Evolutionary conservation across 345 rosid species (phyloP), one percentile per base, ranked within the genome.

Genomic region (Kandelia obovata): DNA sequence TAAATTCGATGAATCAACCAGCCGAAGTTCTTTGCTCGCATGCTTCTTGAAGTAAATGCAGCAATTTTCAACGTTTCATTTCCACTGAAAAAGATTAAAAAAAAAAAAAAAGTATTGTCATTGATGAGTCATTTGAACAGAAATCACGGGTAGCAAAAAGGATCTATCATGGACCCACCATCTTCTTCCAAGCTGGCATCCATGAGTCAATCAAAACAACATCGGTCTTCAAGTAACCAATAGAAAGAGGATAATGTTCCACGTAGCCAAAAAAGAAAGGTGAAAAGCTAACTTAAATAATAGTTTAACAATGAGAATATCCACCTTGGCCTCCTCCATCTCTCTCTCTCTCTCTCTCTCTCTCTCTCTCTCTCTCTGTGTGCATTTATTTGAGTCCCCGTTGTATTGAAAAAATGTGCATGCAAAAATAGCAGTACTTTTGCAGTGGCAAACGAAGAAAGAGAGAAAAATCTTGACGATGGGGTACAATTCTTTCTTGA

Each of bases 211-310:
- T 75, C 67, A 67, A 15, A 46, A 2, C 27, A 64, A 47, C 49
- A 52, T 25, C 31, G 39, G 15, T 5, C 16, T 25, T 21, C 1
- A 37, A 66, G 19, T 52, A 30, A 69, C 83, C 81, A 78, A 80
- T 78, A 52, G 71, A 23, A 17, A 53, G 37, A 64, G 69, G 83
- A 80, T 78, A 78, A 78, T 82, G 64, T 75, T 72, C 77, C 80
- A 73, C 73, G 65, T 70, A 19, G 63, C 34, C 26, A 4, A 17
- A 21, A 47, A 53, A 5, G 4, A 30, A 34, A 53, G 5, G 7
- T 27, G 9, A 31, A 62, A 28, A 59, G 52, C 56, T 43, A 15
- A 43, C 1, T 56, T 2, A 55, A 31, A 1, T 3, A 26, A 17
- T 51, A 0, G 15, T 0, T 11, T 5, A 11, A 23, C 5, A 31